These are phyloP conservation scores for Leishmania turanica DNA, from an alignment of 208 protist species.

Conservation along the genomic window DNA sequence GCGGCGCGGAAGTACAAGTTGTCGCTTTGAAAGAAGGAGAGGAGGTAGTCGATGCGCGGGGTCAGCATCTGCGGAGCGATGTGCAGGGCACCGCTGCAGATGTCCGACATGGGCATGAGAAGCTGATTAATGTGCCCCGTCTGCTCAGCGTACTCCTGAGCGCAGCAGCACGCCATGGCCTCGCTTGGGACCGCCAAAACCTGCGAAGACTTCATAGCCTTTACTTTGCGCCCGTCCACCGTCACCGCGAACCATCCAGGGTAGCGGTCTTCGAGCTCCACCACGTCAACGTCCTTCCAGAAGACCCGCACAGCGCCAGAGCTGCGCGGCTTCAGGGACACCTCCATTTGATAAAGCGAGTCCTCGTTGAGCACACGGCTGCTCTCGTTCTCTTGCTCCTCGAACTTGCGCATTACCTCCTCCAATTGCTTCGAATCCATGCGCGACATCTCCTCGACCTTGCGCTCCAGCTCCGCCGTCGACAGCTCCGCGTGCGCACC, in stretches of 20 bases:
- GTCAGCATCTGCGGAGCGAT: constrained; percentile 87
- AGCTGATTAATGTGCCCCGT: constrained; percentile 84
- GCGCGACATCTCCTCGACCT: constrained; percentile 75
- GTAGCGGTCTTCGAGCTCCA: constrained; percentile 48
- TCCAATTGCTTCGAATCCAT: constrained; percentile 78
- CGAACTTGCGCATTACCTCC: constrained; percentile 57
- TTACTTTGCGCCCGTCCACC: constrained; percentile 86
- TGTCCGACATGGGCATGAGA: constrained; percentile 90
- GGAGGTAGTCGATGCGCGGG: constrained; percentile 90
- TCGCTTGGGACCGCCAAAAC: constrained; percentile 83
- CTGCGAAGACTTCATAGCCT: constrained; percentile 83
- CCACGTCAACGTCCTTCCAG: constrained; percentile 88
- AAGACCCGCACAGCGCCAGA: constrained; percentile 78
- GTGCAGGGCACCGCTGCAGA: constrained; percentile 88
- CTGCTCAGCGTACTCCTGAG: constrained; percentile 89
- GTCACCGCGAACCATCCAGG: constrained; percentile 84
- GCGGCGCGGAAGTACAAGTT: constrained; percentile 91
- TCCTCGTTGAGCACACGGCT: constrained; percentile 83
- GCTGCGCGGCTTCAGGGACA: constrained; percentile 75
- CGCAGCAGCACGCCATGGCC: constrained; percentile 85
- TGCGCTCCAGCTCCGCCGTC: constrained; percentile 86
- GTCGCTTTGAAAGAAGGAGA: constrained; percentile 93
- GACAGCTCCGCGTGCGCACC: constrained; percentile 83
- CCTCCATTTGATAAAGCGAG: constrained; percentile 92
- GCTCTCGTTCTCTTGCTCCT: constrained; percentile 69